A percentile compares a stretch with the other conserved stretches of the same genome.
Conservation (phyloP, 768 basidiomycete genomes). For the Xerocomellus amylosporus region DNA sequence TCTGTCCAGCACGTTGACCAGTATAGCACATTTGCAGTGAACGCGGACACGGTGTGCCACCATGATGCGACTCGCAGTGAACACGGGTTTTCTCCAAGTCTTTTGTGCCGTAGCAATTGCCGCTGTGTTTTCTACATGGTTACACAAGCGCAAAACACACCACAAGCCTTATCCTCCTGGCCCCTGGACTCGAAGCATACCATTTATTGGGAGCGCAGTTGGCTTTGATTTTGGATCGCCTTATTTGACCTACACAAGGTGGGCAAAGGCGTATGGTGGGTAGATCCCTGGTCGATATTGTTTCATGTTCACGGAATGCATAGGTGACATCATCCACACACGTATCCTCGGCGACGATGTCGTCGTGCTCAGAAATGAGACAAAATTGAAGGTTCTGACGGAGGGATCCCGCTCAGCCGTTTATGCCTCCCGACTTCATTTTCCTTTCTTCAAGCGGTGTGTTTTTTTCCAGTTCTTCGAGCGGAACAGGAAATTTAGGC, state of each 20-base stretch:
- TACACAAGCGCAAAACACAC: not conserved
- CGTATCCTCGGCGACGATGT: conserved; percentile 1
- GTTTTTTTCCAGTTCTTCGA: not conserved
- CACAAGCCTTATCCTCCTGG: not conserved
- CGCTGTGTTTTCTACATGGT: not conserved
- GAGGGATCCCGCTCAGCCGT: not conserved
- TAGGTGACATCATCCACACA: not conserved
- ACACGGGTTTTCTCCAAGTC: not conserved
- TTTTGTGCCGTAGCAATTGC: not conserved
- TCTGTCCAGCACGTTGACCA: not conserved
- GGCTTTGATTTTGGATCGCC: not conserved
- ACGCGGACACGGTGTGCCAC: not conserved
- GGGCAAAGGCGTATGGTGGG: not conserved
- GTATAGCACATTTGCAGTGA: not conserved
- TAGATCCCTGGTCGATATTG: not conserved
- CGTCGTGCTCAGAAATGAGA: not conserved
- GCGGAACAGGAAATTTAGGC: not conserved
- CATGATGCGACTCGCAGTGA: not conserved
- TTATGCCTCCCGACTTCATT: not conserved
- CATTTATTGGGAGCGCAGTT: not conserved
- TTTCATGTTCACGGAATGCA: not conserved
- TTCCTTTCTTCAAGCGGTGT: not conserved
- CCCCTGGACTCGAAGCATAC: not conserved
- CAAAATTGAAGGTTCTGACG: not conserved
- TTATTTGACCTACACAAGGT: not conserved